Conservation (phyloP, 2,329 filamentous ascomycete species). For the Paecilomyces sp. region DNA sequence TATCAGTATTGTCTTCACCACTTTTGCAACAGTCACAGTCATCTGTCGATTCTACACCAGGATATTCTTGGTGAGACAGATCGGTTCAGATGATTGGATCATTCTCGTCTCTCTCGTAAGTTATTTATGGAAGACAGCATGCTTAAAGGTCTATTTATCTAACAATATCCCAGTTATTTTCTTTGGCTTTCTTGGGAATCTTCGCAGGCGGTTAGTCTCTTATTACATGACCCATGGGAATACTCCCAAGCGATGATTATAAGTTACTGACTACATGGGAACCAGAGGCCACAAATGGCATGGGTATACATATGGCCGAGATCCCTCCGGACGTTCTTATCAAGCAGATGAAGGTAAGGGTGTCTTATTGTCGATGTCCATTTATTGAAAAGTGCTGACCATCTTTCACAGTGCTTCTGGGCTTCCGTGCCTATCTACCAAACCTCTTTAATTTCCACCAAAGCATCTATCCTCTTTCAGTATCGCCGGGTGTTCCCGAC, state of each 20-base stretch:
- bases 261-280: neutral
- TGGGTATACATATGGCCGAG: conserved; percentile 16
- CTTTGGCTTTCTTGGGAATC: conserved; percentile 22
- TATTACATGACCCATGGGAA: conserved; percentile 1
- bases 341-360: conserved; percentile 4
- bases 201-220: conserved; percentile 20
- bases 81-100: conserved; percentile 29
- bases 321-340: conserved; percentile 11
- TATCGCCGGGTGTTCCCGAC: conserved; percentile 28
- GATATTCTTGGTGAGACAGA: conserved; percentile 24
- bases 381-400: neutral
- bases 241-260: neutral
- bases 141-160: neutral
- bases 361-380: neutral
- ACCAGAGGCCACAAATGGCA: conserved; percentile 20
- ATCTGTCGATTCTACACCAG: conserved; percentile 34
- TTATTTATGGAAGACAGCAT: neutral
- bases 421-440: conserved; percentile 27
- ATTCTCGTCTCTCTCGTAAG: conserved; percentile 28
- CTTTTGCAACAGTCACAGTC: conserved; percentile 26
- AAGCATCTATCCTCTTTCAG: conserved; percentile 28
- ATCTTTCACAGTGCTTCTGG: conserved; percentile 20
- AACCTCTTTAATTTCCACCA: conserved; percentile 24
- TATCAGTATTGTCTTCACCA: conserved; percentile 22
- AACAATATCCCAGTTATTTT: conserved; percentile 14